Base-by-base conservation (phyloP, 2,329 filamentous ascomycete species). In the Geosmithia putterillii region DNA sequence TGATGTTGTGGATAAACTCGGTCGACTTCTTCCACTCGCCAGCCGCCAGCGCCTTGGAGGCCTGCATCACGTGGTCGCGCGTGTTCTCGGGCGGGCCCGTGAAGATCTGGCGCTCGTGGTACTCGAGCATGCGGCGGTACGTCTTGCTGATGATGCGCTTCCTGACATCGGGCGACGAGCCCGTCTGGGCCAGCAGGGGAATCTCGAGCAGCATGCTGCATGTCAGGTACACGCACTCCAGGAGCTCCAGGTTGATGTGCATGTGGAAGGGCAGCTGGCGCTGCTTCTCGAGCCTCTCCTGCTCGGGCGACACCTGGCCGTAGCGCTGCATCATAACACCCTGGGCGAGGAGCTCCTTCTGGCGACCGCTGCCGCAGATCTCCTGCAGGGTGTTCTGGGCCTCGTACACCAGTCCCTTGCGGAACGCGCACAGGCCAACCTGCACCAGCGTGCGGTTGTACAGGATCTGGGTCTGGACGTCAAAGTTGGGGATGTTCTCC, bases 181-280 rank as follows among this genome's bases (percentile, higher is more conserved):
- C 92, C 32, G 90, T 94, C 67, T 96, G 92, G 41, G 92, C 94
- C 53, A 98, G 81, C 40, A 96, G 81, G 47, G 92, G 92, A 49
- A 98, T 96, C 70, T 98, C 92, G 45, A 98, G 79, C 51, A 98
- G 83, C 92, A 98, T 98, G 68, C 88, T 95, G 73, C 90, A 96
- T 42, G 92, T 96, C 46, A 98, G 77, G 70, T 98, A 98, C 48
- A 96, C 90, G 59, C 92, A 96, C 71, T 98, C 92, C 35, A 98
- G 78, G 44, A 98, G 79, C 65, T 98, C 92, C 42, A 98, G 77
- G 73, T 98, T 98, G 74, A 98, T 98, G 76, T 98, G 92, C 88
- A 98, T 95, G 73, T 98, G 92, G 81, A 98, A 98, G 34, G 92
- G 92, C 52, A 98, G 77, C 69, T 98, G 92, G 56, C 92, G 83